These are phyloP conservation scores for Saccharomycopsis crataegensis DNA, from an alignment of 1,139 yeast genomes.

Conservation along the genomic window DNA sequence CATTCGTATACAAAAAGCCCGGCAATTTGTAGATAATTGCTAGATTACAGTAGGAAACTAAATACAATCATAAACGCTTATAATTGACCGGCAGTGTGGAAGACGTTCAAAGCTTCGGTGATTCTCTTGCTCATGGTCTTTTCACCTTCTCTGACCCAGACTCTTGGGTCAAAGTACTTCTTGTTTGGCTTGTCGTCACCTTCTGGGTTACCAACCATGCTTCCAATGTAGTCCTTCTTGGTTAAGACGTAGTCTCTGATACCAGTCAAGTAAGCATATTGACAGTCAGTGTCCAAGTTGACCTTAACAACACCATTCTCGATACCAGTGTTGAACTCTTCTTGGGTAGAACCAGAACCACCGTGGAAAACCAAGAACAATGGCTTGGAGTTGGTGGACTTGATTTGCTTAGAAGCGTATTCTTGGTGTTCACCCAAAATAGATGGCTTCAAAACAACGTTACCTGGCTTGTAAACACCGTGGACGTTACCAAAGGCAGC, in stretches of 20 bases:
- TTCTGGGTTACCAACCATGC: constrained; percentile 98
- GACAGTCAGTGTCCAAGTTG: constrained; percentile 98
- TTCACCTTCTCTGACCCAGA: constrained; percentile 99
- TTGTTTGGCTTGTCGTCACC: constrained; percentile 98
- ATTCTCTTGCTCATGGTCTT: constrained; percentile 93
- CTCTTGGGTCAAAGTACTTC: constrained; percentile 99
- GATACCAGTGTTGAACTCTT: constrained; percentile 89
- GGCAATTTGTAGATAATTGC: not conserved
- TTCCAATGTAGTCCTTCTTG: constrained; percentile 89
- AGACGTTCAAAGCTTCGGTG: constrained; percentile 71
- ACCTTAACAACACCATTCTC: constrained; percentile 95
- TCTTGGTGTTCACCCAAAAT: constrained; percentile 94
- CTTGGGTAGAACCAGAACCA: constrained; percentile 96
- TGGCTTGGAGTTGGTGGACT: constrained; percentile 38
- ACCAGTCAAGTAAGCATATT: constrained; percentile 94
- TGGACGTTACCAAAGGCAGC: constrained; percentile 99
- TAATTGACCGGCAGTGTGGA: constrained; percentile 71
- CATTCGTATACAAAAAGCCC: not conserved
- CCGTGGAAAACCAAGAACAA: constrained; percentile 99
- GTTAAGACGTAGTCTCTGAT: constrained; percentile 92
- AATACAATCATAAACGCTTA: constrained; percentile 26
- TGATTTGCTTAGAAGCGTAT: constrained; percentile 49
- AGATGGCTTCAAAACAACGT: constrained; percentile 88
- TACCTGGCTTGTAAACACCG: constrained; percentile 99
- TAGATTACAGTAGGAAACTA: not conserved